These are phyloP conservation scores for Coemansia aciculifera DNA, from an alignment of 192 early-diverging fungal species.

Conservation along the genomic window DNA sequence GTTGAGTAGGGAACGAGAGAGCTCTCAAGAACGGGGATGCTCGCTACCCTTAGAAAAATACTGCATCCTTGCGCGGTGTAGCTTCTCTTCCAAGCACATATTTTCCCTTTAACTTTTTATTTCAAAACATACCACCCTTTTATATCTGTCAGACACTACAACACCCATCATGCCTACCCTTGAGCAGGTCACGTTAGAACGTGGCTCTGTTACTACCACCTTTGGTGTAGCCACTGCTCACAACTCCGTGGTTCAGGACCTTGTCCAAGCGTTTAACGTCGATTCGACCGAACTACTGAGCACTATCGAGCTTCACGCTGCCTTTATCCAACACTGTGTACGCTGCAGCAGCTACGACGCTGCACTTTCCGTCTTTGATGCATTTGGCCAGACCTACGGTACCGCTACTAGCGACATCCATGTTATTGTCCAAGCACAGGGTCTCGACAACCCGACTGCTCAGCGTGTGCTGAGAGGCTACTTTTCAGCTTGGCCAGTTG, in stretches of 20 bases:
- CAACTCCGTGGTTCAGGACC: neutral
- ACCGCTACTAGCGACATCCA: conserved; percentile 16
- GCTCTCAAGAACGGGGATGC: too few species aligned
- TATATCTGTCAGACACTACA: neutral
- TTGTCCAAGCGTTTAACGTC: neutral
- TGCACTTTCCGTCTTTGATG: conserved; percentile 9
- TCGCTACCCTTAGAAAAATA: too few species aligned
- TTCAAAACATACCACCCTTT: neutral
- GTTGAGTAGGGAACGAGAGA: too few species aligned
- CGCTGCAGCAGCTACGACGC: neutral
- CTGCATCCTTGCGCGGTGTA: too few species aligned
- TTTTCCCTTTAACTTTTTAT: too few species aligned
- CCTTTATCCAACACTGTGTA: conserved; percentile 18
- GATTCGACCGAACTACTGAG: neutral
- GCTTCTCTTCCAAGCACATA: too few species aligned
- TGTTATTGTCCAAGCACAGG: conserved; percentile 5
- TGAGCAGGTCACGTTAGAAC: neutral
- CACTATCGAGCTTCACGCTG: conserved; percentile 16
- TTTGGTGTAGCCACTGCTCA: neutral
- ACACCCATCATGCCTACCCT: neutral
- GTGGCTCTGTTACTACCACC: neutral
- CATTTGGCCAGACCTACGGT: neutral
- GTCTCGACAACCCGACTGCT: conserved; percentile 1
- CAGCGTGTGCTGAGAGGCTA: conserved; percentile 25
- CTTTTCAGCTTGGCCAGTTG: conserved; percentile 18